Base-by-base conservation (phyloP, 1,139 yeast species). In the Taiozyma sp. region DNA sequence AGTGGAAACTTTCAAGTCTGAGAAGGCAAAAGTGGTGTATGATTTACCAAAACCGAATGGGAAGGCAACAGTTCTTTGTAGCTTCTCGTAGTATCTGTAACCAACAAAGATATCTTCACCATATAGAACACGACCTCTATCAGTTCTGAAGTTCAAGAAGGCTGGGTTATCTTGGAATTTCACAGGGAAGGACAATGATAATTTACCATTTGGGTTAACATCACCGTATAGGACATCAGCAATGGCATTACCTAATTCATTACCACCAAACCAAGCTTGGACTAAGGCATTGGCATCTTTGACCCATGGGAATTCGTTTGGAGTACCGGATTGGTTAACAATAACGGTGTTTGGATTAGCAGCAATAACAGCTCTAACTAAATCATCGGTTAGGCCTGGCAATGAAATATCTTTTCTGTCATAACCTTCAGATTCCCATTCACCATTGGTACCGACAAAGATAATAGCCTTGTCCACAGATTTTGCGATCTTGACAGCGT, bases 21-120 rank as follows among this genome's bases (percentile, higher is more conserved):
- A 58, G 54, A 71, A 61, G 19, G 62, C 68, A 58, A 79, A 83
- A 1, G 68, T 56, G 9, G 86, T 75, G 65, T 81, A 83, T 3
- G 86, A 80, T 50, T 83, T 71, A 16, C 87, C 87, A 60, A 67
- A 72, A 16, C 87, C 87, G 65, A 83, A 83, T 47, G 86, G 82
- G 70, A 76, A 81, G 43, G 77, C 71, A 22, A 78, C 81, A 29
- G 70, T 66, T 49, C 64, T 71, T 54, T 74, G 72, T 36, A 72
- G 54, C 62, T 75, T 76, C 62, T 82, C 87, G 62, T 80, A 83
- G 67, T 69, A 80, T 58, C 81, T 72, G 68, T 83, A 81, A 24
- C 87, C 87, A 53, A 82, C 77, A 64, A 74, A 81, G 43, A 82
- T 77, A 50, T 80, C 63, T 16, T 65, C 65, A 57, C 83, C 68